Conservation (phyloP, 176 grass and related monocot species). For the Miscanthus lutarioriparius region DNA sequence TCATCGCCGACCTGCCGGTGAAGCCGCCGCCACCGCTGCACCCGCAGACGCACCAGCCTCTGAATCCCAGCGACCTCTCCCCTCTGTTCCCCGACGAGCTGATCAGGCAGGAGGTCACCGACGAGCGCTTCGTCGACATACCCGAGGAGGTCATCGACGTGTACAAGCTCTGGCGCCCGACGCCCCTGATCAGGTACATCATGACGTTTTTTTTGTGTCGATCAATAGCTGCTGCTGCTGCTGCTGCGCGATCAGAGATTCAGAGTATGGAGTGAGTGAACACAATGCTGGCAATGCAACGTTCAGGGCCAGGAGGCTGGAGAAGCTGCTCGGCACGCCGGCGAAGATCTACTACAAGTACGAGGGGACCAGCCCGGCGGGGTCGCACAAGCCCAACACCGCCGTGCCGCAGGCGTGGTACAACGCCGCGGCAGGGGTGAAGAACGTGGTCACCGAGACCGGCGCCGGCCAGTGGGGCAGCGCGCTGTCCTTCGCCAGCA, state of each 20-base stretch:
- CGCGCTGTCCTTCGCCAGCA: constrained; percentile 89
- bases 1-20: constrained; percentile 81
- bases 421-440: constrained; percentile 77
- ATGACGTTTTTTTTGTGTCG: background rate
- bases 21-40: constrained; percentile 82
- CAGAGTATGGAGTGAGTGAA: background rate
- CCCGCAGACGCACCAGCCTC: constrained; percentile 75
- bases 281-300: background rate
- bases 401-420: constrained; percentile 95
- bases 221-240: background rate
- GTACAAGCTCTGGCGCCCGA: constrained; percentile 86
- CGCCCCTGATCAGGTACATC: constrained; percentile 73
- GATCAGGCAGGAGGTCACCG: constrained; percentile 77
- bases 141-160: constrained; percentile 80
- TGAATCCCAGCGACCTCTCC: constrained; percentile 64
- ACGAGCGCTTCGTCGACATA: constrained; percentile 75
- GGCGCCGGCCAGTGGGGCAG: constrained; percentile 98
- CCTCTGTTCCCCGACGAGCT: constrained; percentile 94
- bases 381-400: constrained; percentile 94
- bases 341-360: constrained; percentile 99
- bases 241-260: background rate
- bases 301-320: constrained; percentile 76
- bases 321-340: constrained; percentile 76
- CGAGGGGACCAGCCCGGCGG: constrained; percentile 90
- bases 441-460: constrained; percentile 85